Conservation (phyloP, 345 rosid species). For the Syzygium grande region DNA sequence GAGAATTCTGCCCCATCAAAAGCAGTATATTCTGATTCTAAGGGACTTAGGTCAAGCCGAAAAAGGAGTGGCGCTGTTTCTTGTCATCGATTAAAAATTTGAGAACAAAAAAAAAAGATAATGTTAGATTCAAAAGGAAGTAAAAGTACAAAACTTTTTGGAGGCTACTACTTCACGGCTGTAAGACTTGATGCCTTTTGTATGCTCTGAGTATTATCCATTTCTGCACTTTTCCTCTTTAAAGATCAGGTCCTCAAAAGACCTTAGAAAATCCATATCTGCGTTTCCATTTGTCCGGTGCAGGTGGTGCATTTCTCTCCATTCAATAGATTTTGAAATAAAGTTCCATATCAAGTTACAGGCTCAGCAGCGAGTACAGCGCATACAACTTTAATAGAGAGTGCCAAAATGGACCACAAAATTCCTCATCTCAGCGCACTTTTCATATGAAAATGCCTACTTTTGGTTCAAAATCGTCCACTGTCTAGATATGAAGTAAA, state of each 20-base stretch:
- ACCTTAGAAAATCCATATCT: constrained; percentile 4
- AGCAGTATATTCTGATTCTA: neutral
- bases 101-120: neutral
- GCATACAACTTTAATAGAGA: neutral
- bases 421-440: neutral
- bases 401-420: neutral
- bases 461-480: neutral
- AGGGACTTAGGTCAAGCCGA: neutral
- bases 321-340: neutral
- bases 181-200: neutral
- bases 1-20: neutral
- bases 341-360: neutral
- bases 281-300: constrained; percentile 7
- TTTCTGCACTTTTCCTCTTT: constrained; percentile 12
- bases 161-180: constrained; percentile 9
- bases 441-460: neutral
- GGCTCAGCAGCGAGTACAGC: neutral
- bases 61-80: constrained; percentile 6
- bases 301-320: neutral
- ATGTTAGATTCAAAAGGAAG: neutral
- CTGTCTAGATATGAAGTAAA: neutral
- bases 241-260: constrained; percentile 4
- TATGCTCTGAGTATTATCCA: constrained; percentile 4
- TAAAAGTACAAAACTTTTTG: neutral
- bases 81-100: neutral